These are phyloP conservation scores for Cercospora sp. DNA, from an alignment of 2,329 filamentous ascomycete species.

Conservation along the genomic window DNA sequence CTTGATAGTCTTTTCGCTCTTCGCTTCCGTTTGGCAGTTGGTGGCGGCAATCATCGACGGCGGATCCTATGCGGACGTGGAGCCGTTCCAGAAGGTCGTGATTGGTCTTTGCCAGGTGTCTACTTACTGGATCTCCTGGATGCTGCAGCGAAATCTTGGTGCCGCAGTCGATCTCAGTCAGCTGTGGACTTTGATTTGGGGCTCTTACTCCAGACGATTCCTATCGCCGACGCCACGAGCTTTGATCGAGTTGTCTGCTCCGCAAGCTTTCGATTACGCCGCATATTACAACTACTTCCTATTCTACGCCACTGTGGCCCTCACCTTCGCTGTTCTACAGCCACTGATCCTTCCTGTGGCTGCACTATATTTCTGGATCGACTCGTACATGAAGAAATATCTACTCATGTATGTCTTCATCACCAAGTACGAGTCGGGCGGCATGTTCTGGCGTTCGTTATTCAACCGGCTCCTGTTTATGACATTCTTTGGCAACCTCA, in stretches of 20 bases:
- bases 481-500: constrained; percentile 72
- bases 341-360: constrained; percentile 83
- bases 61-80: constrained; percentile 59
- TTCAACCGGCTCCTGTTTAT: constrained; percentile 93
- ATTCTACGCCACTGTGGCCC: constrained; percentile 85
- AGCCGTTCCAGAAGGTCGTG: constrained; percentile 67
- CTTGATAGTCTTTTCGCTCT: constrained; percentile 87
- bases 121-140: constrained; percentile 90
- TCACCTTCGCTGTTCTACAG: constrained; percentile 82
- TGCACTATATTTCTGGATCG: constrained; percentile 84
- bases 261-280: constrained; percentile 89
- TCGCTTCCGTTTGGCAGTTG: constrained; percentile 74
- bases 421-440: constrained; percentile 94
- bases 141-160: constrained; percentile 88
- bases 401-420: constrained; percentile 87
- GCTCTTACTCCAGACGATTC: constrained; percentile 82
- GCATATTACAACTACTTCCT: constrained; percentile 98
- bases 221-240: constrained; percentile 85
- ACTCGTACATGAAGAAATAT: constrained; percentile 93
- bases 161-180: constrained; percentile 94
- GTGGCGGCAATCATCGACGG: constrained; percentile 58
- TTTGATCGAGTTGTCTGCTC: constrained; percentile 88
- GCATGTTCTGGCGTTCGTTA: constrained; percentile 85
- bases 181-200: constrained; percentile 77
- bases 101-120: constrained; percentile 78